Conservation (phyloP, 2,329 filamentous ascomycete species). For the Alternaria ventricosa region DNA sequence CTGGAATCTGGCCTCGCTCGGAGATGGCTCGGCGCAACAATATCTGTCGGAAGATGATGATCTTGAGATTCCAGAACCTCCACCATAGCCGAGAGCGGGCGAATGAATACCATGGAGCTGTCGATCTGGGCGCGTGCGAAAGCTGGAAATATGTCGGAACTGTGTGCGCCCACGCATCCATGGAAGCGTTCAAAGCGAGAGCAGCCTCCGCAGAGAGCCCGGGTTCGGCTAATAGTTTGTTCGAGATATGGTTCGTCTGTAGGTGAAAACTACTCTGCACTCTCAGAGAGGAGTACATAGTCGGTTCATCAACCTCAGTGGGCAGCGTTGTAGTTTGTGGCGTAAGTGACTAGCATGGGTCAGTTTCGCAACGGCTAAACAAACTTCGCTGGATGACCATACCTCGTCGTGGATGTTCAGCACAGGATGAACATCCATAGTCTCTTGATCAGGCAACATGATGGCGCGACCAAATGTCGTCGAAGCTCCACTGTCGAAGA, state of each 20-base stretch:
- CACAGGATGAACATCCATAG: slow-evolving; percentile 33
- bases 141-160: slow-evolving; percentile 28
- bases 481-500: slow-evolving; percentile 36
- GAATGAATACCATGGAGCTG: slow-evolving; percentile 28
- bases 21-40: slow-evolving; percentile 31
- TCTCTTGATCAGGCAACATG: slow-evolving; percentile 33
- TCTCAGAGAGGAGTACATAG: slow-evolving; percentile 29
- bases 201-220: slow-evolving; percentile 33
- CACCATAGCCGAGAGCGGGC: slow-evolving; percentile 33
- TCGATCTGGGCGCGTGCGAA: slow-evolving; percentile 6
- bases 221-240: slow-evolving; percentile 31
- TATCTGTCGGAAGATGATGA: slow-evolving; percentile 34
- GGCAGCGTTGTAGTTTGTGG: slow-evolving; percentile 27
- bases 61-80: slow-evolving; percentile 37
- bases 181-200: slow-evolving; percentile 23
- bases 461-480: slow-evolving; percentile 33
- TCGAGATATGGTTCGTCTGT: slow-evolving; percentile 33
- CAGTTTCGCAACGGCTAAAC: neutral
- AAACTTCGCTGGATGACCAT: neutral
- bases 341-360: slow-evolving; percentile 25
- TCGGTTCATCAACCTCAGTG: slow-evolving; percentile 22
- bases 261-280: slow-evolving; percentile 31
- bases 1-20: slow-evolving; percentile 26
- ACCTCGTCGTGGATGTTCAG: slow-evolving; percentile 32
- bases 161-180: slow-evolving; percentile 26